Percentiles rank a stretch among this genome's conserved stretches.
Evolutionary conservation across 139 green algal genomes (phyloP).

Genomic region (Tetraselmis striata): DNA sequence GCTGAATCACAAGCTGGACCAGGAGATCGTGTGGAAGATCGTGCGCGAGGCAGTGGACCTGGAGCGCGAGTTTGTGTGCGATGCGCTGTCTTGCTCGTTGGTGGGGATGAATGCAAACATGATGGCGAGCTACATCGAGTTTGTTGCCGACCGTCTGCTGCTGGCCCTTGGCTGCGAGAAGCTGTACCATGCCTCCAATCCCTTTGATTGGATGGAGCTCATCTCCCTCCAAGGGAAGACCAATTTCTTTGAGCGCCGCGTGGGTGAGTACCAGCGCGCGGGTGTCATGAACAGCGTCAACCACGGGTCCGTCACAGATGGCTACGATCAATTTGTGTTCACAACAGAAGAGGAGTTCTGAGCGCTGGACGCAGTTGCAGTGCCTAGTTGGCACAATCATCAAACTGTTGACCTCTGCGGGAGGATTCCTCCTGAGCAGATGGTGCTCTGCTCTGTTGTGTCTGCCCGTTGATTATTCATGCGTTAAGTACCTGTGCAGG

Average conservation of each 20-base stretch:
- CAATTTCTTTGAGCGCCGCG: slow-evolving; percentile 82
- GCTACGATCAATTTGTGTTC: slow-evolving; percentile 38
- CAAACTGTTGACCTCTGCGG: no score
- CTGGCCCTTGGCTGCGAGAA: slow-evolving; percentile 45
- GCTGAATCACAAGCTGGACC: slow-evolving; percentile 9
- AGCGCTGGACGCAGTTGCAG: no score
- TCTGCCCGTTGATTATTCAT: no score
- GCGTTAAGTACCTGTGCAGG: no score
- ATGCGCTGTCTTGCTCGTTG: slow-evolving; percentile 48
- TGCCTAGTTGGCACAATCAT: no score
- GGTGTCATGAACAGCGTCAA: slow-evolving; percentile 63
- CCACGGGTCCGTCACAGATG: neutral
- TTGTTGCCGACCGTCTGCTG: slow-evolving; percentile 70
- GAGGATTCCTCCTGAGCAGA: no score
- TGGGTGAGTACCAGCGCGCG: slow-evolving; percentile 77
- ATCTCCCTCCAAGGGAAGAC: slow-evolving; percentile 80
- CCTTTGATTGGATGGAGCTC: slow-evolving; percentile 86
- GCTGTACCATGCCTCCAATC: slow-evolving; percentile 62
- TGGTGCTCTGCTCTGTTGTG: no score
- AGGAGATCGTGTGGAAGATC: slow-evolving; percentile 36
- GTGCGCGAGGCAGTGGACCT: slow-evolving; percentile 58
- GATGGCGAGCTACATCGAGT: slow-evolving; percentile 69
- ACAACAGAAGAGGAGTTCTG: slow-evolving; percentile 51
- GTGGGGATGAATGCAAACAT: slow-evolving; percentile 69
- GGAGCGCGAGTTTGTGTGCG: slow-evolving; percentile 62